Conservation (phyloP, 2,329 filamentous ascomycete species). For the Anthostomella pinea region DNA sequence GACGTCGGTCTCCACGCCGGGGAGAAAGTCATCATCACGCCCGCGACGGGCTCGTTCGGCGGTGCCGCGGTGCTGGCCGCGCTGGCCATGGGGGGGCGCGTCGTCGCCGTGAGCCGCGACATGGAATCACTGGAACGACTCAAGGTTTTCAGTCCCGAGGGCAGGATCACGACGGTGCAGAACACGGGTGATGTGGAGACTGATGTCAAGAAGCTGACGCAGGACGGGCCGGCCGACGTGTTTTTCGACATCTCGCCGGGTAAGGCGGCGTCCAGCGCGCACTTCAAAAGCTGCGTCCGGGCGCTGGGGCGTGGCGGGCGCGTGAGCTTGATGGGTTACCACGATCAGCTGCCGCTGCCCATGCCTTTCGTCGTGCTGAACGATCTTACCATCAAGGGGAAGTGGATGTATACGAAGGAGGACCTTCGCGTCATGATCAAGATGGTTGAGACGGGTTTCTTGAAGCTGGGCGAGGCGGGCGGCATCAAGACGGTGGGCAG, state of each 20-base stretch:
- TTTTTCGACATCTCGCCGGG: constrained; percentile 46
- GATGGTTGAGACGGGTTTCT: constrained; percentile 39
- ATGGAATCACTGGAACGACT: constrained; percentile 34
- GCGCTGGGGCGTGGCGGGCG: constrained; percentile 35
- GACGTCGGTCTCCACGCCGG: constrained; percentile 42
- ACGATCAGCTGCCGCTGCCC: constrained; percentile 29
- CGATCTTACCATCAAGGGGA: constrained; percentile 36
- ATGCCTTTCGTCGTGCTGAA: constrained; percentile 28
- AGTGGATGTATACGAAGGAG: constrained; percentile 44
- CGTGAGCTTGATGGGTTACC: constrained; percentile 32
- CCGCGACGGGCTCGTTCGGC: constrained; percentile 46
- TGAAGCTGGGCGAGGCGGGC: constrained; percentile 13
- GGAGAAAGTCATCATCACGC: constrained; percentile 44
- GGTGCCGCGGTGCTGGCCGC: constrained; percentile 44
- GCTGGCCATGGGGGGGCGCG: constrained; percentile 46
- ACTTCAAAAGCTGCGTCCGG: constrained; percentile 37
- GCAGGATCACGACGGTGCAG: constrained; percentile 37
- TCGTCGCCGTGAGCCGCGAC: constrained; percentile 49
- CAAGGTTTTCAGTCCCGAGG: constrained; percentile 22
- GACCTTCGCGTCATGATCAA: constrained; percentile 39
- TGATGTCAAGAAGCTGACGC: constrained; percentile 31
- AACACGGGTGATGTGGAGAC: constrained; percentile 39
- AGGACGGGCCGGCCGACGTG: constrained; percentile 36
- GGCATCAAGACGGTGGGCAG: constrained; percentile 18
- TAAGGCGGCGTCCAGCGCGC: constrained; percentile 35